These are phyloP conservation scores for Mycena indigotica DNA, from an alignment of 768 basidiomycete genomes.

Conservation along the genomic window DNA sequence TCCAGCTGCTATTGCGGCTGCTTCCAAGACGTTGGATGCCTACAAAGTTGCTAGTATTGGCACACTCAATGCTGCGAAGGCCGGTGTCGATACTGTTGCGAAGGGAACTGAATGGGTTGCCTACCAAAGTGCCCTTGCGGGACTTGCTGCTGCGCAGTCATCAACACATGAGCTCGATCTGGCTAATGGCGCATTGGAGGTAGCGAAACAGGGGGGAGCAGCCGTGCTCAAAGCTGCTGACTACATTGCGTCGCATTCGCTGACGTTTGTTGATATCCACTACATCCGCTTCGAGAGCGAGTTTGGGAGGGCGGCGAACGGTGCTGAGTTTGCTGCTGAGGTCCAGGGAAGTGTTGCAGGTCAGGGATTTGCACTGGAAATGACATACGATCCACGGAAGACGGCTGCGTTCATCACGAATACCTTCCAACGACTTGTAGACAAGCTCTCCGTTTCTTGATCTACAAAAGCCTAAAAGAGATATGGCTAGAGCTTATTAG, in stretches of 20 bases:
- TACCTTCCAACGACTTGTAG: background rate
- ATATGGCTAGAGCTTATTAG: no score
- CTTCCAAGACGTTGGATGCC: conserved; percentile 1
- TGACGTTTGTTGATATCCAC: background rate
- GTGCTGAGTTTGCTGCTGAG: background rate
- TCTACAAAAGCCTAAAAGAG: no score
- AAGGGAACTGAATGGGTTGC: conserved; percentile 11
- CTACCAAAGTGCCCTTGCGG: conserved; percentile 6
- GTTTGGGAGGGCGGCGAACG: background rate
- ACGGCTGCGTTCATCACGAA: background rate
- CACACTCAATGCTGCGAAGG: conserved; percentile 1
- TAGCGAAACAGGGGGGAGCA: conserved; percentile 1
- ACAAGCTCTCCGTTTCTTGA: no score
- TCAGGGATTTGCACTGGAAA: background rate
- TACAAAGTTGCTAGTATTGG: background rate
- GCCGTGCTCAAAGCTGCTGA: background rate
- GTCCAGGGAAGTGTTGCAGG: background rate
- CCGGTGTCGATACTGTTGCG: conserved; percentile 2
- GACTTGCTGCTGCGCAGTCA: background rate
- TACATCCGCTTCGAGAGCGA: background rate
- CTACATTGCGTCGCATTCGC: background rate
- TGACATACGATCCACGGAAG: background rate
- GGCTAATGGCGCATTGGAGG: conserved; percentile 4
- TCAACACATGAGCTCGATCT: conserved; percentile 2
- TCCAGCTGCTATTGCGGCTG: conserved; percentile 1